Conservation (phyloP, 2,329 filamentous ascomycete genomes). For the Neonectria punicea region DNA sequence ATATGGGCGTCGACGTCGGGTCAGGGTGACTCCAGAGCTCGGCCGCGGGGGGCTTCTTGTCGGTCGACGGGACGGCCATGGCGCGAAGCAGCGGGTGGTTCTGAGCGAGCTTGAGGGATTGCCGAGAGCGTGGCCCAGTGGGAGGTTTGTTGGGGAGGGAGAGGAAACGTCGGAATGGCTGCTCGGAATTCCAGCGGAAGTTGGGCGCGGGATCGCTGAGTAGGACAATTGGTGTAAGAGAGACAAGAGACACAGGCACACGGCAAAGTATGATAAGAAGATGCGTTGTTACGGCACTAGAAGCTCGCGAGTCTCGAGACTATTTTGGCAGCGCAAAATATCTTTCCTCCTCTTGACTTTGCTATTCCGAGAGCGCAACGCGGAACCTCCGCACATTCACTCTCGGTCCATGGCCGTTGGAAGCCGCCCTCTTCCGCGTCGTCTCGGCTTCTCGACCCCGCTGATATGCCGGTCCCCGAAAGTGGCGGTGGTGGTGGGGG, state of each 20-base stretch:
- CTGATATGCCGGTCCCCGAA: constrained; percentile 18
- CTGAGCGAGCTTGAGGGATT: constrained; percentile 1
- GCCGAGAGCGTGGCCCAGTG: background rate
- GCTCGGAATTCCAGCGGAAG: constrained; percentile 24
- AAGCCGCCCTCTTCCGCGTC: constrained; percentile 41
- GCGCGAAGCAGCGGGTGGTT: background rate
- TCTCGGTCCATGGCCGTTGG: constrained; percentile 31
- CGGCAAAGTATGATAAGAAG: background rate
- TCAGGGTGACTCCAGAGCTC: constrained; percentile 78
- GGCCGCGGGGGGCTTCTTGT: constrained; percentile 40
- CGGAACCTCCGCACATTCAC: constrained; percentile 24
- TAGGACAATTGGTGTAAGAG: constrained; percentile 5
- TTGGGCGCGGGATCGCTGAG: constrained; percentile 3
- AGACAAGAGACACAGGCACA: constrained; percentile 7
- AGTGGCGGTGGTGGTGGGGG: constrained; percentile 35
- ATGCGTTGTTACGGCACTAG: constrained; percentile 12
- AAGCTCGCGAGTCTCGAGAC: constrained; percentile 3
- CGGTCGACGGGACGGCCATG: constrained; percentile 42
- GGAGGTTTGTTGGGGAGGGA: constrained; percentile 16
- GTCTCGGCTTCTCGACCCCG: constrained; percentile 33
- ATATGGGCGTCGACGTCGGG: constrained; percentile 76
- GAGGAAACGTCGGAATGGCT: constrained; percentile 22
- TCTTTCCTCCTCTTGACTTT: background rate
- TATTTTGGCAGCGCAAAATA: constrained; percentile 16
- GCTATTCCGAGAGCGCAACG: constrained; percentile 26